phyloP scores from a whole-genome alignment of 441 rosid genomes.

The Iberis amara region DNA sequence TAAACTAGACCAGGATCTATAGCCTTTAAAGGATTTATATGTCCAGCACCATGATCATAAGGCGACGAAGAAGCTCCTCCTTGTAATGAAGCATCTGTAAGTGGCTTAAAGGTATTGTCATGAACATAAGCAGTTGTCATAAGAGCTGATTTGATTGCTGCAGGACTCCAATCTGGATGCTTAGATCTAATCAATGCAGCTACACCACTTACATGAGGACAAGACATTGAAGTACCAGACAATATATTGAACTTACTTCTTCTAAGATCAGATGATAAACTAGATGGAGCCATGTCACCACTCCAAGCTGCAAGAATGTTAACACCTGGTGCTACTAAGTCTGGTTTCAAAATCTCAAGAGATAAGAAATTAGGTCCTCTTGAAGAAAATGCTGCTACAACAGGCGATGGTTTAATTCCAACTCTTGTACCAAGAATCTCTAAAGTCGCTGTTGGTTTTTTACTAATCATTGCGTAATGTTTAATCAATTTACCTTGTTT shows the following conservation, averaged over 20 bases:
- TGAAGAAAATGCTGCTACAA: conserved; percentile 91
- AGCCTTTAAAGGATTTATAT: conserved; percentile 71
- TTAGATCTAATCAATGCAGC: conserved; percentile 85
- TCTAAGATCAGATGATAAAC: conserved; percentile 59
- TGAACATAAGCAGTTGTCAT: conserved; percentile 93
- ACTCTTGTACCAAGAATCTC: conserved; percentile 60
- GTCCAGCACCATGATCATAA: conserved; percentile 80
- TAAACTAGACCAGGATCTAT: conserved; percentile 78
- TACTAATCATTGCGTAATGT: conserved; percentile 38
- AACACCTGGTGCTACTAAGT: conserved; percentile 81
- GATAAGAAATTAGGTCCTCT: conserved; percentile 77
- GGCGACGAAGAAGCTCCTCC: conserved; percentile 45
- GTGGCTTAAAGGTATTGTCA: conserved; percentile 53
- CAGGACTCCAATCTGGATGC: conserved; percentile 89
- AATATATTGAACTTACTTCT: conserved; percentile 70
- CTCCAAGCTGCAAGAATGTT: conserved; percentile 93
- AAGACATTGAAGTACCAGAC: conserved; percentile 94
- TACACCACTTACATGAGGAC: conserved; percentile 88
- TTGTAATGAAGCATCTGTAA: conserved; percentile 46
- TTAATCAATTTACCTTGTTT: conserved; percentile 63
- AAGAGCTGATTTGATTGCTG: conserved; percentile 79
- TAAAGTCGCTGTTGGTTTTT: conserved; percentile 51
- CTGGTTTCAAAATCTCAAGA: conserved; percentile 79
- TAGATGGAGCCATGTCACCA: conserved; percentile 64
- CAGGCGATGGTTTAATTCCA: conserved; percentile 74